Conservation (phyloP, 1,284 basidiomycete species). For the Ustilago trichophora region DNA sequence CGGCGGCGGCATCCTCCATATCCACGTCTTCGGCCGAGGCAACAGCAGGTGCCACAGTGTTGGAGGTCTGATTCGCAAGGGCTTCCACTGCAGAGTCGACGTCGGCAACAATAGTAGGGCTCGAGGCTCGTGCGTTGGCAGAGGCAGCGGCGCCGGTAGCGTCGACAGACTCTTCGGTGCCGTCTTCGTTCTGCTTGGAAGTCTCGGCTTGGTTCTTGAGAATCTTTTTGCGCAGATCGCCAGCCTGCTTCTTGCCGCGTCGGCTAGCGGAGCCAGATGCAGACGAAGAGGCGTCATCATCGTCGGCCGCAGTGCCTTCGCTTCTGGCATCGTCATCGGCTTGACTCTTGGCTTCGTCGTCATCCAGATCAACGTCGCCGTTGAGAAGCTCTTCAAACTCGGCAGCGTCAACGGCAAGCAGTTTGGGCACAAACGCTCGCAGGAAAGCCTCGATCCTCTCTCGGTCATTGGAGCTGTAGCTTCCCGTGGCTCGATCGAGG, state of each 20-base stretch:
- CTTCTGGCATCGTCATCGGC: slow-evolving; percentile 67
- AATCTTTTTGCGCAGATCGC: slow-evolving; percentile 50
- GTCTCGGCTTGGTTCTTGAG: slow-evolving; percentile 53
- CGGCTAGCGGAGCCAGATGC: slow-evolving; percentile 33
- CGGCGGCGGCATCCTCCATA: slow-evolving; percentile 37
- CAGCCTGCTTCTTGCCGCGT: slow-evolving; percentile 41
- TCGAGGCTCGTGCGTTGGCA: slow-evolving; percentile 37
- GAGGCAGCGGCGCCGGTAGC: slow-evolving; percentile 34
- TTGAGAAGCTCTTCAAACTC: slow-evolving; percentile 66
- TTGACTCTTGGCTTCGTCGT: slow-evolving; percentile 36
- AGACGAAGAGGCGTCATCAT: slow-evolving; percentile 39
- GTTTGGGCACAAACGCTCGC: slow-evolving; percentile 81
- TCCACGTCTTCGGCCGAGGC: slow-evolving; percentile 38
- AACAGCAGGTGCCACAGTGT: slow-evolving; percentile 36
- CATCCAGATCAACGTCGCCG: slow-evolving; percentile 47
- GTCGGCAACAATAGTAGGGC: slow-evolving; percentile 43
- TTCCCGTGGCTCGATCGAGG: slow-evolving; percentile 77
- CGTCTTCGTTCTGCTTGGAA: slow-evolving; percentile 46
- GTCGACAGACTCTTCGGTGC: slow-evolving; percentile 25
- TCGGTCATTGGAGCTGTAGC: slow-evolving; percentile 80
- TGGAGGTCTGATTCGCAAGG: slow-evolving; percentile 44
- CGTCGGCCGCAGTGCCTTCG: slow-evolving; percentile 44
- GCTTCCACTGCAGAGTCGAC: slow-evolving; percentile 39
- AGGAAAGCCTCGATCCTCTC: slow-evolving; percentile 85
- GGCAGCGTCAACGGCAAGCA: slow-evolving; percentile 79